Evolutionary conservation across 2,329 filamentous ascomycete genomes (phyloP).

Genomic region (Cercospora sp.): DNA sequence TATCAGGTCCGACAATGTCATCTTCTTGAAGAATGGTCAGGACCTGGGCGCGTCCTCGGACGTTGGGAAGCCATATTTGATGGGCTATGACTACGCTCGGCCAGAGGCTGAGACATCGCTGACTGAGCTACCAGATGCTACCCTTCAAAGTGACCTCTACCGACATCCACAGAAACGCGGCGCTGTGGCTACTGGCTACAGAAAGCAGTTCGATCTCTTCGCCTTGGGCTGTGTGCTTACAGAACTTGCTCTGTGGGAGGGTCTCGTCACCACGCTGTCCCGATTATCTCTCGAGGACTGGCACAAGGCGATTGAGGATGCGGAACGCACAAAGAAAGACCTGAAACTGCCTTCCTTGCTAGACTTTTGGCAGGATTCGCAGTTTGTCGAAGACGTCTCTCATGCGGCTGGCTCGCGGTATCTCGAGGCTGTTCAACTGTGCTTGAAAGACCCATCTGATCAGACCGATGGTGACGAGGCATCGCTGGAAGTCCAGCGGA

Average conservation of each 20-base stretch:
- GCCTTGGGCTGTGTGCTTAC: slow-evolving; percentile 70
- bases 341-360: neutral
- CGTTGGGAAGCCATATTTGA: neutral
- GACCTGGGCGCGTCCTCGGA: neutral
- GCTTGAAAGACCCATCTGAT: neutral
- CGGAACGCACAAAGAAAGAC: neutral
- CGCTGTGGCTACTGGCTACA: neutral
- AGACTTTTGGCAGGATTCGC: neutral
- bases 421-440: neutral
- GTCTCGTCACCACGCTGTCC: neutral
- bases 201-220: slow-evolving; percentile 61
- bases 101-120: neutral
- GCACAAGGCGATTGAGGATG: neutral
- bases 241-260: slow-evolving; percentile 70
- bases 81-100: neutral
- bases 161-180: neutral
- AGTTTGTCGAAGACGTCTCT: neutral
- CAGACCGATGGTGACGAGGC: neutral
- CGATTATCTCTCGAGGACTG: neutral
- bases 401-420: neutral
- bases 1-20: neutral
- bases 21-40: neutral
- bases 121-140: neutral
- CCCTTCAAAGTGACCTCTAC: neutral
- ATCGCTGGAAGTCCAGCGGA: neutral